phyloP scores from a whole-genome alignment of 176 grass and related monocot species.

The Carex littledalei region DNA sequence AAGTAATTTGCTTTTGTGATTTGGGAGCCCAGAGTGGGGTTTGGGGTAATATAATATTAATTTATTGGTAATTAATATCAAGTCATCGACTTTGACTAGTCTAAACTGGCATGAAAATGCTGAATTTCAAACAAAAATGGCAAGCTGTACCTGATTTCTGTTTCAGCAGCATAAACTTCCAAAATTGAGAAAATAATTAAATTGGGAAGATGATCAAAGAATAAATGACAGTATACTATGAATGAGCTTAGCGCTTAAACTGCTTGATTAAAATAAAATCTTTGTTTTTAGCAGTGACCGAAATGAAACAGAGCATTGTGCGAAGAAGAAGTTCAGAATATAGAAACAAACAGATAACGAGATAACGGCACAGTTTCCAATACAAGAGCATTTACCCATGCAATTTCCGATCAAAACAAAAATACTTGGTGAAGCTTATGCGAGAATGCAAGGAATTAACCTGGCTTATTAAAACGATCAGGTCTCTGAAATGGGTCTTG shows the following conservation, averaged over 20 bases:
- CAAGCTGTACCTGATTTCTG: neutral
- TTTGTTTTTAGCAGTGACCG: neutral
- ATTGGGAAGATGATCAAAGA: neutral
- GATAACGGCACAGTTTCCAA: neutral
- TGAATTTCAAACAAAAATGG: conserved; percentile 11
- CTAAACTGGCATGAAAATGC: neutral
- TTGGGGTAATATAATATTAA: conserved; percentile 3
- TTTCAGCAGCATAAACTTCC: neutral
- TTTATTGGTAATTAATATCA: neutral
- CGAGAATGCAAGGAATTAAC: conserved; percentile 17
- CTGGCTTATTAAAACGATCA: neutral
- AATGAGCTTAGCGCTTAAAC: neutral
- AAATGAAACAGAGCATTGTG: neutral
- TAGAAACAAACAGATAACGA: neutral
- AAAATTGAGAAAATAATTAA: neutral
- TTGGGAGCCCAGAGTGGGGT: neutral
- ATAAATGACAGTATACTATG: neutral
- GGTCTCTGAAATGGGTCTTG: neutral
- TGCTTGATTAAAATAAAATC: neutral
- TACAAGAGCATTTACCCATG: neutral
- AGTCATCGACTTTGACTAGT: neutral
- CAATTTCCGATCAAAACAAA: neutral
- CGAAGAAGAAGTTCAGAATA: neutral
- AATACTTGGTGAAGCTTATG: neutral
- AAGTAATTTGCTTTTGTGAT: neutral